These are phyloP conservation scores for Apiotrichum brassicae DNA, from an alignment of 1,284 basidiomycete genomes.

Conservation along the genomic window DNA sequence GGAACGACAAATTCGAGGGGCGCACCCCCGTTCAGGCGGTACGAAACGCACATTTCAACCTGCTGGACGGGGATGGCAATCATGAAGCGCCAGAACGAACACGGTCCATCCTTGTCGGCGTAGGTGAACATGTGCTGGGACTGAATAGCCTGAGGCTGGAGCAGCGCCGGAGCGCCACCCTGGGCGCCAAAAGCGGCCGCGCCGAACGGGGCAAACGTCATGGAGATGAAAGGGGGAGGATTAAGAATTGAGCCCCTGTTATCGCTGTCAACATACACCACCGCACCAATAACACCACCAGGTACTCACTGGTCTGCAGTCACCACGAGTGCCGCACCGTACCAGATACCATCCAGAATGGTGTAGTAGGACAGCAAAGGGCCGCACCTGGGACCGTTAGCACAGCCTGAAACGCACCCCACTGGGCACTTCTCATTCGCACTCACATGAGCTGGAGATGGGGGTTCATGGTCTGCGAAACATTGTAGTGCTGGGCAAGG, in stretches of 20 bases:
- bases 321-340: conserved; percentile 77
- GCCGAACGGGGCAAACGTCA: conserved; percentile 48
- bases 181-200: neutral
- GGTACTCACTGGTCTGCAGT: conserved; percentile 46
- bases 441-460: conserved; percentile 49
- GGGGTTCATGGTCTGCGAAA: conserved; percentile 38
- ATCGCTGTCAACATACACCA: neutral
- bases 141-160: conserved; percentile 41
- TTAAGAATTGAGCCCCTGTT: conserved; percentile 61
- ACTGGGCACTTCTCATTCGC: neutral
- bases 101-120: conserved; percentile 61
- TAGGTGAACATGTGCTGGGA: conserved; percentile 79
- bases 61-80: conserved; percentile 70
- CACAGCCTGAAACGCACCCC: neutral
- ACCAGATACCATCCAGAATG: conserved; percentile 68
- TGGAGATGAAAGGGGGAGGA: conserved; percentile 65
- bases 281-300: neutral
- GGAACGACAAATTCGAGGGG: conserved; percentile 79
- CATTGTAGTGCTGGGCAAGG: conserved; percentile 24
- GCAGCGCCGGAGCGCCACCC: neutral
- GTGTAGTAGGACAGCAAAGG: conserved; percentile 90
- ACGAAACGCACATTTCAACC: conserved; percentile 70
- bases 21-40: conserved; percentile 71
- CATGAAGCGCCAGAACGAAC: conserved; percentile 91
- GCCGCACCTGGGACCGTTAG: conserved; percentile 50